Evolutionary conservation across 177 flowering plant genomes (phyloP).

Genomic region (Telopea speciosissima): DNA sequence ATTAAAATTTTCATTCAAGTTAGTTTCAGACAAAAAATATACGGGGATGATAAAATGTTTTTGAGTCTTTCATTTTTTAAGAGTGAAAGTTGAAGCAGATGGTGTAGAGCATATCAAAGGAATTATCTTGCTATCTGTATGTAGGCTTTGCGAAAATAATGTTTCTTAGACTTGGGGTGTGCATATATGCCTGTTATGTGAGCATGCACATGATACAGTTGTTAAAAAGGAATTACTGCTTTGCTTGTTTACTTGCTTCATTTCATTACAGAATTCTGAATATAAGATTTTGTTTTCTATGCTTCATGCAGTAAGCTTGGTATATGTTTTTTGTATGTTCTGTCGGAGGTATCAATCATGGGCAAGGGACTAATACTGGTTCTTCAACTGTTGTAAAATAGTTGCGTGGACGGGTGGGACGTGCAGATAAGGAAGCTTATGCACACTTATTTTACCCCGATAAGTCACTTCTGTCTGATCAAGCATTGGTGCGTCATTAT

Average conservation of each 20-base stretch:
- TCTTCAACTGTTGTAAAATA: constrained; percentile 19
- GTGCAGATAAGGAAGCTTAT: constrained; percentile 96
- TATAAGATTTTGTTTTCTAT: not conserved
- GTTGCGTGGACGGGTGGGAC: constrained; percentile 98
- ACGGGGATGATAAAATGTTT: too few relatives aligned
- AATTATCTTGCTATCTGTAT: too few relatives aligned
- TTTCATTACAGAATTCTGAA: not conserved
- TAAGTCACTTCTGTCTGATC: constrained; percentile 66
- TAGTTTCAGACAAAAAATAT: too few relatives aligned
- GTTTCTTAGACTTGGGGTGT: too few relatives aligned
- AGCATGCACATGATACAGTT: not conserved
- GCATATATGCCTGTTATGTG: too few relatives aligned
- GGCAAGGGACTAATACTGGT: not conserved
- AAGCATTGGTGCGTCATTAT: constrained; percentile 56
- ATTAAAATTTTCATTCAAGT: too few relatives aligned
- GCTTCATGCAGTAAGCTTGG: not conserved
- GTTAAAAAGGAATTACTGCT: not conserved
- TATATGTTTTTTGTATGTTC: not conserved
- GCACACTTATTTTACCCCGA: constrained; percentile 86
- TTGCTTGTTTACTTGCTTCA: not conserved
- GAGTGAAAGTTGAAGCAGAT: too few relatives aligned
- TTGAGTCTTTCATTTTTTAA: too few relatives aligned
- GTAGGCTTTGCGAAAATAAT: too few relatives aligned
- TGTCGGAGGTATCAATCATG: not conserved
- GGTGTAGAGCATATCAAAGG: too few relatives aligned